Percentiles rank a stretch among this genome's conserved stretches.
phyloP scores from a whole-genome alignment of 2,329 filamentous ascomycete genomes.

The Fusarium newnesense region DNA sequence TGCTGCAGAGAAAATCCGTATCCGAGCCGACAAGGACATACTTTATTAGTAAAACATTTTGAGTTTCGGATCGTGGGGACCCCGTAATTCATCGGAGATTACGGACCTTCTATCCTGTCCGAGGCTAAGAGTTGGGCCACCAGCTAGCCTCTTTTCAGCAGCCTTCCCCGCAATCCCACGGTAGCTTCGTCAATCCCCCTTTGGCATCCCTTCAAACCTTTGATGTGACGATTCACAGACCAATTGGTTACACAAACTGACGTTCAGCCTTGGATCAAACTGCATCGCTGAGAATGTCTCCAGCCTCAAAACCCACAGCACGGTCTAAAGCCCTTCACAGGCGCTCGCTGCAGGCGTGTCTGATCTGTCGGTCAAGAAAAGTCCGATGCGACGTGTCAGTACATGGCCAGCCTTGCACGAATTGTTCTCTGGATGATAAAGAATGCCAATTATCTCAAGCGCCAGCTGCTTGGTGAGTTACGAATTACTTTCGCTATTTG shows the following conservation, averaged over 20 bases:
- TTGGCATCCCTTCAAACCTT: background rate
- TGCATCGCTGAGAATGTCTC: background rate
- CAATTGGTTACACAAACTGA: no score
- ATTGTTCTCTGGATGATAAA: background rate
- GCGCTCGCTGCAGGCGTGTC: background rate
- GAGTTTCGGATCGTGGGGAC: background rate
- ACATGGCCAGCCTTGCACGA: background rate
- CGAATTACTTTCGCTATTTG: no score
- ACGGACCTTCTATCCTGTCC: background rate
- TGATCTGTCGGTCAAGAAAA: background rate
- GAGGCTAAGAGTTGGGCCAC: background rate
- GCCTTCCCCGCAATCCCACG: background rate
- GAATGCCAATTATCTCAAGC: background rate
- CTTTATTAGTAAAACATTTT: background rate
- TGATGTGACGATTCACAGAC: no score
- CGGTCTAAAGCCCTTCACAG: background rate
- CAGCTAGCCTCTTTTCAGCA: no score
- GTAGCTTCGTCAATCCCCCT: background rate
- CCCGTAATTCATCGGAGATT: background rate
- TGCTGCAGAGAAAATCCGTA: background rate
- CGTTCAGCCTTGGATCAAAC: no score
- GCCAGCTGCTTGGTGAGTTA: background rate
- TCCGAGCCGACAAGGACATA: background rate
- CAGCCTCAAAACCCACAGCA: accelerated
- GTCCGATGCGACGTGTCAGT: slow-evolving; percentile 3